Conservation (phyloP, 768 basidiomycete genomes). For the Daedaleopsis nitida region DNA sequence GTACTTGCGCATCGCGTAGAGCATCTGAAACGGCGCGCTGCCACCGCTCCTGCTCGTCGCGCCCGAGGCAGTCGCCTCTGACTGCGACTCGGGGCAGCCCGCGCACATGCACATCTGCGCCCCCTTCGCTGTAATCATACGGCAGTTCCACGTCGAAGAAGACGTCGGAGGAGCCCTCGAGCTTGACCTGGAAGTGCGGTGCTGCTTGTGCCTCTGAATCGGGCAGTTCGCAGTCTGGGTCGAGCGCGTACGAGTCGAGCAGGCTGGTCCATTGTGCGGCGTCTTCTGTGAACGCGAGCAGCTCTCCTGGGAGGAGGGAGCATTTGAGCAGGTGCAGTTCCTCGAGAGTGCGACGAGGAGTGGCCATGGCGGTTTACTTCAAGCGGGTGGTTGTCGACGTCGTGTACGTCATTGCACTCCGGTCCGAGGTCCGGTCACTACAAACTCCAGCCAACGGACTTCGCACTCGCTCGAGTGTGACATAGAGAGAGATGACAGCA, state of each 20-base stretch:
- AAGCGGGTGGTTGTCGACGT: no score
- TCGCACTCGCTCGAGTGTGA: no score
- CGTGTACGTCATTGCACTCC: no score
- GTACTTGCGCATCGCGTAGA: constrained; percentile 36
- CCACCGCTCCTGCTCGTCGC: constrained; percentile 54
- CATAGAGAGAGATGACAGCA: no score
- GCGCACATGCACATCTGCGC: background rate
- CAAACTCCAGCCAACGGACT: no score
- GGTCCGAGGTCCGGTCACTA: no score
- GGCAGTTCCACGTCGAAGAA: constrained; percentile 42
- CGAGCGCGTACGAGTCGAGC: constrained; percentile 26
- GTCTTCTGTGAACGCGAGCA: constrained; percentile 46
- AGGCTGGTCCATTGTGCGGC: constrained; percentile 33
- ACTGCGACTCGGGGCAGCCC: constrained; percentile 36
- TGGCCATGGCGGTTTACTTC: constrained; percentile 1
- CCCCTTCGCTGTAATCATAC: constrained; percentile 20
- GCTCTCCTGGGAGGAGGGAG: constrained; percentile 66
- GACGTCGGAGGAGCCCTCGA: constrained; percentile 26
- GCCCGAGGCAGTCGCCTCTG: constrained; percentile 48
- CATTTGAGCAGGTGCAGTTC: constrained; percentile 63
- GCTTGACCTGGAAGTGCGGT: constrained; percentile 38
- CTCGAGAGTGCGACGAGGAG: constrained; percentile 30
- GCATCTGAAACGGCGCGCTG: constrained; percentile 41
- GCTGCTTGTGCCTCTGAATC: constrained; percentile 32
- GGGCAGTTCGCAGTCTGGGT: constrained; percentile 14